Conservation (phyloP, 2,329 filamentous ascomycete genomes). For the Aspergillus transmontanensis region DNA sequence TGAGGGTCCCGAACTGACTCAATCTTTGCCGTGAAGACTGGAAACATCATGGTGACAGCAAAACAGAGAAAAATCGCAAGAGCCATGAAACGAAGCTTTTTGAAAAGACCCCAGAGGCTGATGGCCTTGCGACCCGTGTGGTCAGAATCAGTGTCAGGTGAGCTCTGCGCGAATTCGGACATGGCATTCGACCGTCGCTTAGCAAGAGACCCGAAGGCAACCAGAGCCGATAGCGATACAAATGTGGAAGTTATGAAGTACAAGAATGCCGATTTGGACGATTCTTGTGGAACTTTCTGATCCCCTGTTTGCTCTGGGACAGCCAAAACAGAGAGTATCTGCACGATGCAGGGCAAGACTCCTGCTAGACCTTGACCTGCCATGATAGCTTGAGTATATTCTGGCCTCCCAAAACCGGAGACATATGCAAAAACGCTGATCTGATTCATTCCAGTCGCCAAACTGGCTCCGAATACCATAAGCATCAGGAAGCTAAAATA, state of each 20-base stretch:
- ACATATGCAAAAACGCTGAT: conserved; percentile 95
- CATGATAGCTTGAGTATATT: conserved; percentile 97
- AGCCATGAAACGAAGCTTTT: conserved; percentile 77
- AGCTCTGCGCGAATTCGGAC: background rate
- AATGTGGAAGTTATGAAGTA: conserved; percentile 88
- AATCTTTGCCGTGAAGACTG: conserved; percentile 80
- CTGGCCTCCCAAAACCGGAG: conserved; percentile 76
- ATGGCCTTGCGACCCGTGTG: conserved; percentile 48
- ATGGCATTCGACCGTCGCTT: conserved; percentile 43
- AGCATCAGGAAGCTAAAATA: conserved; percentile 83
- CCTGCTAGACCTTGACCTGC: conserved; percentile 89
- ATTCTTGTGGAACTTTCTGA: conserved; percentile 43
- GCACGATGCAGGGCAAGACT: conserved; percentile 82
- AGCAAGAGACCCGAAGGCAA: conserved; percentile 75
- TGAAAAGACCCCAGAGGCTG: conserved; percentile 67
- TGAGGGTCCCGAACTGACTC: conserved; percentile 47
- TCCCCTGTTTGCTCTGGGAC: conserved; percentile 53
- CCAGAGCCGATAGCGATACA: conserved; percentile 70
- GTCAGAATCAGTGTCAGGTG: conserved; percentile 1
- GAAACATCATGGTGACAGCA: conserved; percentile 87
- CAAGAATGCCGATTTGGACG: conserved; percentile 74
- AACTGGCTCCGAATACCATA: conserved; percentile 77
- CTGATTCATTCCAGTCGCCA: conserved; percentile 83
- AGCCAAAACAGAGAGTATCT: conserved; percentile 79
- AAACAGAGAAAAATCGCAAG: conserved; percentile 81